These are phyloP conservation scores for Capsicum chinense DNA, from an alignment of 257 asterid species.

Conservation along the genomic window DNA sequence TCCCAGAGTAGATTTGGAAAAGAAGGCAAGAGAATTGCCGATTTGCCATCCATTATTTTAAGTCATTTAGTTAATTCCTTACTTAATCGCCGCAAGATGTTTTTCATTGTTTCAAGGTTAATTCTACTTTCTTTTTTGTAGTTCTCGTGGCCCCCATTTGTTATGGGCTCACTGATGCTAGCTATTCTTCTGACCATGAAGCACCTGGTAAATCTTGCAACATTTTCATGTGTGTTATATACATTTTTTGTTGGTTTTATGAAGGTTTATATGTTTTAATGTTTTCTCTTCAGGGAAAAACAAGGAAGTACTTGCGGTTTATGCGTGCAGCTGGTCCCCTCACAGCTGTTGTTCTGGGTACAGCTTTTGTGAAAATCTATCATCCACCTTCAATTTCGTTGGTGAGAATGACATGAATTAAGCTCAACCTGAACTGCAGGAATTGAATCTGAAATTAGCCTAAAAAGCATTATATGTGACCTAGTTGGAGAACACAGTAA, in stretches of 20 bases:
- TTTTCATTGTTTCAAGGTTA: background rate
- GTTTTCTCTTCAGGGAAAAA: slow-evolving; percentile 66
- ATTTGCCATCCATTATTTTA: background rate
- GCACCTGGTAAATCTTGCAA: slow-evolving; percentile 66
- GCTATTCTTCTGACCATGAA: slow-evolving; percentile 86
- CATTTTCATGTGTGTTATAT: slow-evolving; percentile 28
- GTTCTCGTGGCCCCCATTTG: slow-evolving; percentile 93
- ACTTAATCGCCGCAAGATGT: background rate
- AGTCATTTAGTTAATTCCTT: slow-evolving; percentile 14
- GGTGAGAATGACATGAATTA: slow-evolving; percentile 62
- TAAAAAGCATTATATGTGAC: background rate
- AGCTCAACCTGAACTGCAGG: slow-evolving; percentile 31
- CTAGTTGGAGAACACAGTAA: background rate
- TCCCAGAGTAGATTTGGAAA: background rate
- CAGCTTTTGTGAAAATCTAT: slow-evolving; percentile 68
- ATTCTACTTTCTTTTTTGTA: slow-evolving; percentile 38
- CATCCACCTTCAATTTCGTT: slow-evolving; percentile 84
- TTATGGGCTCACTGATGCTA: slow-evolving; percentile 82
- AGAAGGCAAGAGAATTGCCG: background rate
- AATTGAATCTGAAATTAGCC: slow-evolving; percentile 24
- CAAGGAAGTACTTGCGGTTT: slow-evolving; percentile 69
- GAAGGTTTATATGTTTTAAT: slow-evolving; percentile 33
- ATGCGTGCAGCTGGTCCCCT: slow-evolving; percentile 96
- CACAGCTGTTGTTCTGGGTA: slow-evolving; percentile 91
- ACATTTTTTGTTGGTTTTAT: slow-evolving; percentile 30